Evolutionary conservation across 805 yeast genomes (phyloP).

Genomic region (Starmerella geochares): DNA sequence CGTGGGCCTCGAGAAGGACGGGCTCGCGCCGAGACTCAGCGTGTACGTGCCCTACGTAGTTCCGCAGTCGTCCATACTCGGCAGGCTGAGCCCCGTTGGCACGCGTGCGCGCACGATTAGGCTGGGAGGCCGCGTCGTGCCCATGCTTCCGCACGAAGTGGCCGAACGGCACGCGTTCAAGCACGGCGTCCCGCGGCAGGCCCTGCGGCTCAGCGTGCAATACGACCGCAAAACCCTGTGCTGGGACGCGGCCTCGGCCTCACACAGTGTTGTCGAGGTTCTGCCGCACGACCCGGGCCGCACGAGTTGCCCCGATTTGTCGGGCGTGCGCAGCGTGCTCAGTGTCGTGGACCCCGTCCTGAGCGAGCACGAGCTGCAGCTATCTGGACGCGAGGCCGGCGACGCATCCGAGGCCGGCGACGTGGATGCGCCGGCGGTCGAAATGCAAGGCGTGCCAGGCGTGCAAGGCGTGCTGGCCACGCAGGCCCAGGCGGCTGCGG

Average conservation of each 20-base stretch:
- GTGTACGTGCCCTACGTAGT: constrained; percentile 10
- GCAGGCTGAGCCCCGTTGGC: neutral
- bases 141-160: neutral
- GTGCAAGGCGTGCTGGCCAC: neutral
- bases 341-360: constrained; percentile 8
- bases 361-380: constrained; percentile 18
- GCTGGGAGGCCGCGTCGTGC: neutral
- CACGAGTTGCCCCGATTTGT: neutral
- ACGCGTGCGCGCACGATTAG: constrained; percentile 7
- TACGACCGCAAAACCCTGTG: neutral
- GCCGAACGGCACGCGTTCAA: neutral
- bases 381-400: constrained; percentile 1
- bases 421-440: too few relatives aligned
- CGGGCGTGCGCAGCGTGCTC: neutral
- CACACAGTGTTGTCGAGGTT: constrained; percentile 1
- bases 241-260: constrained; percentile 2
- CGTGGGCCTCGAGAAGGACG: constrained; percentile 7
- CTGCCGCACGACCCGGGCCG: constrained; percentile 3
- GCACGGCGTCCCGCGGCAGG: constrained; percentile 6
- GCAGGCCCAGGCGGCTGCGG: constrained; percentile 18
- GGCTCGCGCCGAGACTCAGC: constrained; percentile 3
- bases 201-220: constrained; percentile 10
- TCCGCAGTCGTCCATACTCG: constrained; percentile 1
- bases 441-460: too few relatives aligned
- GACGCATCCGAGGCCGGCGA: too few relatives aligned